Evolutionary conservation across 2,329 filamentous ascomycete genomes (phyloP).

Genomic region (Cercospora nicotianae): DNA sequence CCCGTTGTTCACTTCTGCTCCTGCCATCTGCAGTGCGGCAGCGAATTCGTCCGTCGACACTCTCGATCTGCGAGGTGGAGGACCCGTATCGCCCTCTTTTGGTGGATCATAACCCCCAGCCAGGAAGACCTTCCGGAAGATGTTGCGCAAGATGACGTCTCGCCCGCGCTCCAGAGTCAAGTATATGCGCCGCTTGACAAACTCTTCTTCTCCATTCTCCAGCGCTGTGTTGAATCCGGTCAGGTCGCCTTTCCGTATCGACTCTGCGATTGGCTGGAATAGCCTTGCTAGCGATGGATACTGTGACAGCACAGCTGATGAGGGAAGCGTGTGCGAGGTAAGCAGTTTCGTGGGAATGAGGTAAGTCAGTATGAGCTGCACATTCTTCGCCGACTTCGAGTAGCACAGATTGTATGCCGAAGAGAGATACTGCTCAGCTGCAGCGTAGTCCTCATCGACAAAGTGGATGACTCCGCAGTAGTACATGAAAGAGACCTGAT

Average conservation of each 20-base stretch:
- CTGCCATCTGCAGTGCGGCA: conserved; percentile 74
- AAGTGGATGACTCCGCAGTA: conserved; percentile 94
- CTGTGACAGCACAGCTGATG: conserved; percentile 65
- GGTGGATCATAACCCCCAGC: conserved; percentile 76
- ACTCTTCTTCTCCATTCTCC: conserved; percentile 80
- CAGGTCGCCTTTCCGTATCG: conserved; percentile 81
- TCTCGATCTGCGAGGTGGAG: conserved; percentile 68
- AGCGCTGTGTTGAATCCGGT: conserved; percentile 81
- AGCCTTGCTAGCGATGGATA: conserved; percentile 75
- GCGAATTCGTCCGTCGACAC: conserved; percentile 82
- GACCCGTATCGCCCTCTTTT: conserved; percentile 61
- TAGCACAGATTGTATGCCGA: conserved; percentile 83
- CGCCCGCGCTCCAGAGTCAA: conserved; percentile 88
- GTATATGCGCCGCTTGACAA: conserved; percentile 90
- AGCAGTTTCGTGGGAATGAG: conserved; percentile 91
- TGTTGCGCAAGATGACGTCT: conserved; percentile 87
- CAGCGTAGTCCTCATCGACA: conserved; percentile 84
- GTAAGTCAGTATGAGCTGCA: conserved; percentile 91
- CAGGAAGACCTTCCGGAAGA: conserved; percentile 88
- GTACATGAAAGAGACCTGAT: conserved; percentile 94
- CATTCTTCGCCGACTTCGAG: conserved; percentile 67
- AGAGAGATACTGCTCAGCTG: conserved; percentile 78
- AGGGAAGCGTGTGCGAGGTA: conserved; percentile 82
- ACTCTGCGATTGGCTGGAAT: conserved; percentile 73
- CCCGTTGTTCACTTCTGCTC: conserved; percentile 52